Evolutionary conservation across 140 eudicot genomes (phyloP).

Genomic region (Erigeron philadelphicus): DNA sequence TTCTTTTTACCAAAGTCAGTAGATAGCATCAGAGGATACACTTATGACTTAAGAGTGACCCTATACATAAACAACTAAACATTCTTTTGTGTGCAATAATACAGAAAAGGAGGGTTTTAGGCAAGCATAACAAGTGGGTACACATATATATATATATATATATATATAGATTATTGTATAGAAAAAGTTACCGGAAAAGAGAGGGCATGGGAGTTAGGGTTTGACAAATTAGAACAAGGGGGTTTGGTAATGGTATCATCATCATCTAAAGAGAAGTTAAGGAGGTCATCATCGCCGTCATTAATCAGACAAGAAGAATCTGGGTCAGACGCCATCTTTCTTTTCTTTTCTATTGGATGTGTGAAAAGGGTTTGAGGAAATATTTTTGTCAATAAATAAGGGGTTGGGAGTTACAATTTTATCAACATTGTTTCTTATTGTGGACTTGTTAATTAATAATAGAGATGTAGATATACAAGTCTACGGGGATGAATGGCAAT

Average conservation of each 20-base stretch:
- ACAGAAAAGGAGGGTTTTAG: too few relatives aligned
- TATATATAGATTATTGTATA: not conserved
- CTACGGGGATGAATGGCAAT: constrained; percentile 31
- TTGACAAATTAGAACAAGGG: constrained; percentile 25
- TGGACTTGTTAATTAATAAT: not conserved
- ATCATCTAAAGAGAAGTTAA: constrained; percentile 45
- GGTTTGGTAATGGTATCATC: constrained; percentile 26
- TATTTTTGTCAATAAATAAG: not conserved
- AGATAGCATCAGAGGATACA: not conserved
- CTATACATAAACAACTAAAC: too few relatives aligned
- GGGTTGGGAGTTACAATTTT: constrained; percentile 11
- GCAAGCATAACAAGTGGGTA: too few relatives aligned
- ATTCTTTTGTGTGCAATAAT: too few relatives aligned
- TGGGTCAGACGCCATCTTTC: constrained; percentile 34
- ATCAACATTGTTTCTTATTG: constrained; percentile 18
- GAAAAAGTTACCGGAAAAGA: constrained; percentile 45
- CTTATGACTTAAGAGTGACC: too few relatives aligned
- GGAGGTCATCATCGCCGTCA: constrained; percentile 50
- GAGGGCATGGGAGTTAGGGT: constrained; percentile 28
- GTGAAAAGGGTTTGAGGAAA: not conserved
- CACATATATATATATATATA: too few relatives aligned
- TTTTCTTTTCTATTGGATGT: not conserved
- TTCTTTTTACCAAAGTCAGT: not conserved
- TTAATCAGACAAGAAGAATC: constrained; percentile 34
- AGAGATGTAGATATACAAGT: not conserved